Percentiles rank a stretch among this genome's conserved stretches.
Conservation (phyloP, 495 filamentous ascomycete species). For the Eremomyces bilateralis region DNA sequence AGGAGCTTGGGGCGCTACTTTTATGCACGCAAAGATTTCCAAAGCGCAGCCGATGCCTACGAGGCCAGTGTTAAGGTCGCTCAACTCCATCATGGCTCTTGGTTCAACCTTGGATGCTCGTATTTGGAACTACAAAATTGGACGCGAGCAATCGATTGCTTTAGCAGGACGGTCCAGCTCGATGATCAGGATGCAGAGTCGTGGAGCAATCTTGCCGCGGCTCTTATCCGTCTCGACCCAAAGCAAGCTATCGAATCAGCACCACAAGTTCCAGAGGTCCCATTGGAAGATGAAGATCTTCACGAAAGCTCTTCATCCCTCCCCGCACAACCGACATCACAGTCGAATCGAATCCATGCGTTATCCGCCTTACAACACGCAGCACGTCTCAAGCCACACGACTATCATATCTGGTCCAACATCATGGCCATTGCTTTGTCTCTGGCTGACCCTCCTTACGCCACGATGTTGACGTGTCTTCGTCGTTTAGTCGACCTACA, state of each 20-base stretch:
- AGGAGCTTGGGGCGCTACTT: slow-evolving; percentile 65
- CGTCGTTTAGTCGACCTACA: slow-evolving; percentile 54
- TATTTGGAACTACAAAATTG: slow-evolving; percentile 55
- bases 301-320: slow-evolving; percentile 8
- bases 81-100: slow-evolving; percentile 55
- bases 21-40: slow-evolving; percentile 36
- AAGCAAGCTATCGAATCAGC: background rate
- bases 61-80: slow-evolving; percentile 52
- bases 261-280: background rate
- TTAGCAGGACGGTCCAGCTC: slow-evolving; percentile 52
- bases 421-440: slow-evolving; percentile 67
- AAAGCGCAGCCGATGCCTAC: slow-evolving; percentile 61
- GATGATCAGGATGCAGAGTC: slow-evolving; percentile 80
- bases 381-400: slow-evolving; percentile 54
- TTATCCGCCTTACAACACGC: slow-evolving; percentile 69
- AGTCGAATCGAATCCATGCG: slow-evolving; percentile 28
- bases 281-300: background rate
- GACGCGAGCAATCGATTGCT: slow-evolving; percentile 66
- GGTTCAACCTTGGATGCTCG: slow-evolving; percentile 82
- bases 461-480: slow-evolving; percentile 52
- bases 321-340: slow-evolving; percentile 11
- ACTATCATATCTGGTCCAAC: slow-evolving; percentile 90
- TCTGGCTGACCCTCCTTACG: slow-evolving; percentile 47
- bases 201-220: slow-evolving; percentile 85
- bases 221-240: slow-evolving; percentile 29